phyloP scores from a whole-genome alignment of 1,139 yeast species.

The Hanseniaspora gamundiae region DNA sequence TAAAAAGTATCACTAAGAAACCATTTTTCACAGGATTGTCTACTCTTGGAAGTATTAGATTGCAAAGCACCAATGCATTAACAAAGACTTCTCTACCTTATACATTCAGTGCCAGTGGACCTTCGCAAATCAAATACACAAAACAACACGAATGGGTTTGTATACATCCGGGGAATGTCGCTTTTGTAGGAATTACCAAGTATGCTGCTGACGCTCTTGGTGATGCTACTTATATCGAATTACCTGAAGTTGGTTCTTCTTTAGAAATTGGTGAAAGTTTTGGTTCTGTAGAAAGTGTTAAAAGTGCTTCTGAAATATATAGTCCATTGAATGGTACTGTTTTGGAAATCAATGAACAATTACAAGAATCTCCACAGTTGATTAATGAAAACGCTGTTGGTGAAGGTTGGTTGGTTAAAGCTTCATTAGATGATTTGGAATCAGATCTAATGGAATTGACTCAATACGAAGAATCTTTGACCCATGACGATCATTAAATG shows the following conservation, averaged over 20 bases:
- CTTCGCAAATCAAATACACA: constrained; percentile 37
- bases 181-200: constrained; percentile 83
- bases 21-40: too few relatives aligned
- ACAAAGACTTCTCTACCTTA: constrained; percentile 22
- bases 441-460: constrained; percentile 40
- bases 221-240: constrained; percentile 88
- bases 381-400: constrained; percentile 88
- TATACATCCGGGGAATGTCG: constrained; percentile 65
- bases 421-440: constrained; percentile 25
- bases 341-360: constrained; percentile 52
- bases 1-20: neutral
- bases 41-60: too few relatives aligned
- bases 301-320: constrained; percentile 87
- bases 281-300: constrained; percentile 91
- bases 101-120: constrained; percentile 21
- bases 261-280: constrained; percentile 69
- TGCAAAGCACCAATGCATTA: constrained; percentile 13
- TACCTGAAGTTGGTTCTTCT: constrained; percentile 62
- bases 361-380: constrained; percentile 62
- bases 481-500: constrained; percentile 26
- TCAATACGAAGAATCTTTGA: constrained; percentile 53
- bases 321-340: constrained; percentile 77
- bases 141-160: constrained; percentile 96
- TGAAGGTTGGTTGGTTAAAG: constrained; percentile 82
- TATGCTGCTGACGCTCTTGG: constrained; percentile 98